Evolutionary conservation across 225 moss, liverwort and hornwort genomes (phyloP).

Genomic region (Bryoerythrophyllum caledonicum): DNA sequence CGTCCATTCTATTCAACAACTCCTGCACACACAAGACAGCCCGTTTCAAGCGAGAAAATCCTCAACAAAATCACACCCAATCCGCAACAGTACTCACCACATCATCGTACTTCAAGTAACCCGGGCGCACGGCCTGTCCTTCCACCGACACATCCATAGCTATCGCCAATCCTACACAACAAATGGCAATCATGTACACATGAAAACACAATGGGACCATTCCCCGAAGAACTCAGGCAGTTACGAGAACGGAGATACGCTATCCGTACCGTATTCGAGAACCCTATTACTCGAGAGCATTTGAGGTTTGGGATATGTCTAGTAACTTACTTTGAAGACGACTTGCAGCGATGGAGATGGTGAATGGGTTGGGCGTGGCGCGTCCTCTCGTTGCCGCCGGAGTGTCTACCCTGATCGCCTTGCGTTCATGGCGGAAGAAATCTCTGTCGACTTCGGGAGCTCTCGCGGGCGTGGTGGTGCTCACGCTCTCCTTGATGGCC

Average conservation of each 20-base stretch:
- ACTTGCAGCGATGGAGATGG: constrained; percentile 18
- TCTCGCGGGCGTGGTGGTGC: constrained; percentile 67
- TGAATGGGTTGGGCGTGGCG: constrained; percentile 48
- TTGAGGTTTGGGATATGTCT: neutral
- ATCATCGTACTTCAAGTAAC: constrained; percentile 66
- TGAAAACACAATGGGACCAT: neutral
- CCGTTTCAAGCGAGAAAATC: neutral
- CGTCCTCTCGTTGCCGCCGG: constrained; percentile 61
- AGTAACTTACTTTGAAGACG: neutral
- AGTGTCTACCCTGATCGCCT: constrained; percentile 56
- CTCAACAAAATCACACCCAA: neutral
- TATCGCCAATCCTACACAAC: neutral
- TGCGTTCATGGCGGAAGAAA: constrained; percentile 71
- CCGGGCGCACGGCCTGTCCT: constrained; percentile 44
- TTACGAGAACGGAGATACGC: constrained; percentile 16
- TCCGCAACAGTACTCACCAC: constrained; percentile 42
- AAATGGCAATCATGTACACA: neutral
- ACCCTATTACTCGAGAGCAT: neutral
- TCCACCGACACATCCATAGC: constrained; percentile 39
- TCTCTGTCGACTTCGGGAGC: constrained; percentile 84
- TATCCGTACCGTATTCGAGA: neutral
- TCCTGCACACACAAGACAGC: constrained; percentile 46
- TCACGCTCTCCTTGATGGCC: constrained; percentile 68
- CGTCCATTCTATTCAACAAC: constrained; percentile 69
- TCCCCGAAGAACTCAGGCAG: constrained; percentile 4